These are phyloP conservation scores for Diaporthe citri DNA, from an alignment of 2,329 filamentous ascomycete genomes.

Conservation along the genomic window DNA sequence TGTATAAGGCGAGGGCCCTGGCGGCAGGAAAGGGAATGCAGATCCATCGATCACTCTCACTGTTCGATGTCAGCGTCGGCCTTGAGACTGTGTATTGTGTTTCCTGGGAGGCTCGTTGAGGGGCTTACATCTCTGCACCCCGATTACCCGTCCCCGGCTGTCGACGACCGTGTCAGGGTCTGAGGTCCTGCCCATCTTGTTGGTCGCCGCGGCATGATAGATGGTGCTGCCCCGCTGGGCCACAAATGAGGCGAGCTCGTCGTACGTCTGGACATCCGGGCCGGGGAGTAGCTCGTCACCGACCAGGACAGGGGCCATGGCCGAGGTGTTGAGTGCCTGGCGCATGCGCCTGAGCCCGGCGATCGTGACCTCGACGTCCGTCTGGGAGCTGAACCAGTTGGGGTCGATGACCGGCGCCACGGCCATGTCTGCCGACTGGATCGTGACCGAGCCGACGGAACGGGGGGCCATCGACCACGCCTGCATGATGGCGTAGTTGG, in stretches of 20 bases:
- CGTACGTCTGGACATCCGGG: constrained; percentile 49
- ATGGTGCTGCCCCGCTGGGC: constrained; percentile 44
- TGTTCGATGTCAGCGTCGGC: not conserved
- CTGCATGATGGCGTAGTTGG: constrained; percentile 24
- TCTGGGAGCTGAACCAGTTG: constrained; percentile 49
- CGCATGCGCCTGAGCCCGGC: constrained; percentile 46
- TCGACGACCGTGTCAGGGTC: constrained; percentile 27
- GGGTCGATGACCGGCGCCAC: constrained; percentile 52
- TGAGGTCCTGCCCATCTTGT: constrained; percentile 50
- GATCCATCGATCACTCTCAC: constrained; percentile 28
- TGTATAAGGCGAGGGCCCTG: constrained; percentile 24
- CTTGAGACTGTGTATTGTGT: not conserved
- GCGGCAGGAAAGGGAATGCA: constrained; percentile 30
- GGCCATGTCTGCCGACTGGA: not conserved
- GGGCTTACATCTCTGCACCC: constrained; percentile 21
- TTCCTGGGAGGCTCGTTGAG: not conserved
- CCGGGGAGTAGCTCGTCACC: constrained; percentile 52
- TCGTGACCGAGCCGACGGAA: not conserved
- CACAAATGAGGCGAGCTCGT: constrained; percentile 40
- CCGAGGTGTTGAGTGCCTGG: not conserved
- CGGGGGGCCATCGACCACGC: constrained; percentile 5
- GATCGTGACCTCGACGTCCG: constrained; percentile 32
- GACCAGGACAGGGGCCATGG: constrained; percentile 41
- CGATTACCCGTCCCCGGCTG: constrained; percentile 5
- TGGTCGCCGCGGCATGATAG: constrained; percentile 51